These are phyloP conservation scores for Pyrrhoderma lamaoense DNA, from an alignment of 1,284 basidiomycete species.

Conservation along the genomic window DNA sequence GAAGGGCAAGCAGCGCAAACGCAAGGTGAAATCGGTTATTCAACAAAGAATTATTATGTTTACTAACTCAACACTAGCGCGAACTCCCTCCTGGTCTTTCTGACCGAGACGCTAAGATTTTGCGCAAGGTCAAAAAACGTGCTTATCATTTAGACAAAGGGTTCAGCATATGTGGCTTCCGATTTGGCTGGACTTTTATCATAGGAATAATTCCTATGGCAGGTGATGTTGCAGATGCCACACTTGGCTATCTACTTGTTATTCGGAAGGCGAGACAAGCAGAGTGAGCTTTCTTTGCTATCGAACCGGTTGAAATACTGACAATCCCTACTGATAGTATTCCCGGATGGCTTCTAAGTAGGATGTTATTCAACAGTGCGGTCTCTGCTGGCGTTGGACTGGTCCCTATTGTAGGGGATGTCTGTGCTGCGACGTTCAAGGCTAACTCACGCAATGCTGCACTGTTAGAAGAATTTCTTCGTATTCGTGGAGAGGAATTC, in stretches of 20 bases:
- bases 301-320: not conserved
- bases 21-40: conserved; percentile 46
- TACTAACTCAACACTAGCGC: conserved; percentile 39
- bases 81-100: conserved; percentile 74
- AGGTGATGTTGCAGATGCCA: conserved; percentile 59
- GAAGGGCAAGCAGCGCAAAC: conserved; percentile 58
- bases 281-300: conserved; percentile 33
- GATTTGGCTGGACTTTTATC: conserved; percentile 83
- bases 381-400: conserved; percentile 68
- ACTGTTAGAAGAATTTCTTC: conserved; percentile 64
- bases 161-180: conserved; percentile 75
- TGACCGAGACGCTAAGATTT: conserved; percentile 66
- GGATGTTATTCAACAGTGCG: conserved; percentile 78
- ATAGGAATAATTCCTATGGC: conserved; percentile 72
- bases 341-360: conserved; percentile 58
- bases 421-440: conserved; percentile 71
- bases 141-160: conserved; percentile 93
- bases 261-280: conserved; percentile 71
- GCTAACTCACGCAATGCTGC: conserved; percentile 87
- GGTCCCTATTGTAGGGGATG: conserved; percentile 74
- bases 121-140: conserved; percentile 67
- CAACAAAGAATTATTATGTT: not conserved
- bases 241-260: conserved; percentile 73
- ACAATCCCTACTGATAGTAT: conserved; percentile 32
- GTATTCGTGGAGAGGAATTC: conserved; percentile 58